Evolutionary conservation across 495 filamentous ascomycete genomes (phyloP).

Genomic region (Neurospora tetrasperma): DNA sequence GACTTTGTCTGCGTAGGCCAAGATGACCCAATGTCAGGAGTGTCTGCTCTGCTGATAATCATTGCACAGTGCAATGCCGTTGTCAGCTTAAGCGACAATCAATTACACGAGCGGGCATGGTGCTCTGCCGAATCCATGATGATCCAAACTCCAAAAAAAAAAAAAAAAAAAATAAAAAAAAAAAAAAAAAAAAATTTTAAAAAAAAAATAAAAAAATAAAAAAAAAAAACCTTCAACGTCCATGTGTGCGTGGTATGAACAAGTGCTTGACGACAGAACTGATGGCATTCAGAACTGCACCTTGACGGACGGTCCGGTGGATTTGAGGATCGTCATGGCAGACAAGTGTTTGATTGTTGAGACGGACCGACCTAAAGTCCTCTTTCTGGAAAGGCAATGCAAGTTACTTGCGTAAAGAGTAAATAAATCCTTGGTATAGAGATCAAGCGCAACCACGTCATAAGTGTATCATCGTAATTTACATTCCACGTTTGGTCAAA

Average conservation of each 20-base stretch:
- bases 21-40: slow-evolving; percentile 14
- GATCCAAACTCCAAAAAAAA: slow-evolving; percentile 2
- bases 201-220: too few relatives aligned
- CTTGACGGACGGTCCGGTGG: background rate
- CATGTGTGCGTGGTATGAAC: slow-evolving; percentile 18
- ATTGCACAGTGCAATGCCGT: slow-evolving; percentile 19
- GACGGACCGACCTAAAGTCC: slow-evolving; percentile 15
- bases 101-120: slow-evolving; percentile 15
- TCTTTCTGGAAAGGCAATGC: slow-evolving; percentile 18
- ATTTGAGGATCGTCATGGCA: slow-evolving; percentile 6
- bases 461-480: background rate
- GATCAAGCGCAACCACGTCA: background rate
- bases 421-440: background rate
- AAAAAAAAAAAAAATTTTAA: background rate
- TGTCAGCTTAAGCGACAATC: slow-evolving; percentile 14
- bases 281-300: background rate
- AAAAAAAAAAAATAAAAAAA: background rate
- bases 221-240: slow-evolving; percentile 1
- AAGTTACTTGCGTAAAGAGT: slow-evolving; percentile 3
- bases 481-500: background rate
- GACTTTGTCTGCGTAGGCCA: slow-evolving; percentile 21
- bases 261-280: background rate
- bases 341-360: slow-evolving; percentile 16
- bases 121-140: slow-evolving; percentile 18
- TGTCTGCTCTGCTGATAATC: slow-evolving; percentile 16